Evolutionary conservation across 148 eudicot species (phyloP).

Genomic region (Diospyros lotus): DNA sequence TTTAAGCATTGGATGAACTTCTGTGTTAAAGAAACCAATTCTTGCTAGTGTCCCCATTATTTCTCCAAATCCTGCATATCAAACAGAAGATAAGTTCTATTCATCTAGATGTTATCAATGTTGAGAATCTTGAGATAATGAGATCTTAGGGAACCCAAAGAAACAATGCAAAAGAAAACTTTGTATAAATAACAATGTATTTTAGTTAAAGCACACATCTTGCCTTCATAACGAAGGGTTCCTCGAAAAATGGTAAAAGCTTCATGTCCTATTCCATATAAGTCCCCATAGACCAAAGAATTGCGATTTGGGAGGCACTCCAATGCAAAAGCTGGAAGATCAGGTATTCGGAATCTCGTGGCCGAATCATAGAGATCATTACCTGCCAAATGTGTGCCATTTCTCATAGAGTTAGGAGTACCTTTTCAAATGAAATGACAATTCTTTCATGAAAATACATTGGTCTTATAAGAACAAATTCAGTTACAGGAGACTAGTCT

Average conservation of each 20-base stretch:
- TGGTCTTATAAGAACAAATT: background rate
- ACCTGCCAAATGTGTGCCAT: constrained; percentile 50
- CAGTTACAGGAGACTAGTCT: no score
- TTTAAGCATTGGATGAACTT: constrained; percentile 40
- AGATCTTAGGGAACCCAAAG: background rate
- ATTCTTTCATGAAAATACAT: background rate
- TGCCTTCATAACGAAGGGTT: constrained; percentile 94
- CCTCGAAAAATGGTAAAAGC: constrained; percentile 91
- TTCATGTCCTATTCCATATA: constrained; percentile 73
- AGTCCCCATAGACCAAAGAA: constrained; percentile 79
- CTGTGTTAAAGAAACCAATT: constrained; percentile 68
- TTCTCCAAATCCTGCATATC: constrained; percentile 67
- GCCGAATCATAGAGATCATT: constrained; percentile 85
- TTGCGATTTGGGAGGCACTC: constrained; percentile 96
- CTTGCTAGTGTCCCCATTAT: constrained; percentile 81
- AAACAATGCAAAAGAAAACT: background rate
- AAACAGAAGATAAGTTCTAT: background rate
- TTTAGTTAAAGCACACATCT: constrained; percentile 13
- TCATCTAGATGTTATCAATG: background rate
- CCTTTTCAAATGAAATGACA: background rate
- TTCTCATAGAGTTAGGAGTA: background rate
- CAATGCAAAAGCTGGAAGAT: constrained; percentile 90
- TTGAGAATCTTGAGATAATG: background rate
- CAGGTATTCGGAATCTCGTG: constrained; percentile 58
- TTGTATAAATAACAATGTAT: background rate